Evolutionary conservation across 768 basidiomycete genomes (phyloP), one percentile per base, ranked within the genome.

Genomic region (Fistulinella prunicolor): DNA sequence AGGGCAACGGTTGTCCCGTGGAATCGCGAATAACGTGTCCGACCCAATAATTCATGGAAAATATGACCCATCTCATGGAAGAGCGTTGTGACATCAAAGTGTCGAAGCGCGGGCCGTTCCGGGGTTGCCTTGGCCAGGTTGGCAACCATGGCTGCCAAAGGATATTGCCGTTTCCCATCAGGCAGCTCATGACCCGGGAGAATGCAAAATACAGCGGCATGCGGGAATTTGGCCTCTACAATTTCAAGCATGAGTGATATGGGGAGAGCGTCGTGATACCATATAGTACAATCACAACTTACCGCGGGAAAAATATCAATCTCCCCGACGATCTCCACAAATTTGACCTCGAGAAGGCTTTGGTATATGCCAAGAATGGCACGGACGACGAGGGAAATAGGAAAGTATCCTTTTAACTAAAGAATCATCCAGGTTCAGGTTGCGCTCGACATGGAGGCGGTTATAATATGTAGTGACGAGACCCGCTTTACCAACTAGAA

Each of bases 361-460:
- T 91, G 86, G 63, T 93, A 94, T 57, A 92, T 88, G 14, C 79
- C 69, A 35, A 93, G 73, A 55, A 94, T 89, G 3, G 83, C 75
- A 6, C 87, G 85, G 10, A 93, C 84, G 34, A 93, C 84, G 14
- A 83, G 77, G 2, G 81, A 73, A 6, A 92, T 90, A 1, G 89
- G 89, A 77, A 94, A 92, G 65, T 92, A 89, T 63, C 91, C 85
- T 68, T 92, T n/a, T 90, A 53, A 93, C 81, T 12, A 83, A 69
- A 50, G 78, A 77, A 52, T 87, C 83, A 57, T 92, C 88, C 28
- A 90, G 73, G 34, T 76, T 74, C 14, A 91, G 73, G 16, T 73
- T 73, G 57, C 75, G 70, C 64, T 91, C 85, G 46, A 84, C 71
- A 59, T 71, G 85, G 19, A 65, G 41, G 17, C 60, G 57, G 16